Conservation (phyloP, 805 yeast species). For the Pichia phayaonensis region DNA sequence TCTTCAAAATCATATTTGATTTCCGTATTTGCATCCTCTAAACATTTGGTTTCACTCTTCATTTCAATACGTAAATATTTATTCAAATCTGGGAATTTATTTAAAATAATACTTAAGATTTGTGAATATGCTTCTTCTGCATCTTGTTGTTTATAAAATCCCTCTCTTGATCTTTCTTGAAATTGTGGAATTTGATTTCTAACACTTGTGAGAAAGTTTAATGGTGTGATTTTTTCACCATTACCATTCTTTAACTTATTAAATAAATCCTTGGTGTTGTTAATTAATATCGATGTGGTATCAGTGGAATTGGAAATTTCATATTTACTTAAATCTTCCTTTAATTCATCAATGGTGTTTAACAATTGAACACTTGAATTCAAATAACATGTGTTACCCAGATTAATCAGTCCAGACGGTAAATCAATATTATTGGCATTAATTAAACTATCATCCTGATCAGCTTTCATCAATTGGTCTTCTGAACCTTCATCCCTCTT, state of each 20-base stretch:
- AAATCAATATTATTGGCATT: constrained; percentile 23
- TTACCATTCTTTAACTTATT: constrained; percentile 35
- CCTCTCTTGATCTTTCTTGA: constrained; percentile 62
- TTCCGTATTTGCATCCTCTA: constrained; percentile 42
- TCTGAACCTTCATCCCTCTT: constrained; percentile 40
- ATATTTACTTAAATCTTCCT: constrained; percentile 24
- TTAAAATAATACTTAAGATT: constrained; percentile 47
- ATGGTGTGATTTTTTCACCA: constrained; percentile 49
- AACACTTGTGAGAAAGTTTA: constrained; percentile 53
- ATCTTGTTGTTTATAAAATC: constrained; percentile 88
- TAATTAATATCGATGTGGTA: constrained; percentile 21
- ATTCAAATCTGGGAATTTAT: constrained; percentile 44
- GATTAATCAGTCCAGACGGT: constrained; percentile 61
- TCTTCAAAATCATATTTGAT: constrained; percentile 41
- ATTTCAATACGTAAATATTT: constrained; percentile 59
- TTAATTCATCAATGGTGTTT: constrained; percentile 37
- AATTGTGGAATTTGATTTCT: constrained; percentile 81
- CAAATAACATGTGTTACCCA: constrained; percentile 75
- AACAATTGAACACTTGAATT: constrained; percentile 62
- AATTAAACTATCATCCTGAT: constrained; percentile 21
- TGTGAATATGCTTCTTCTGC: constrained; percentile 97
- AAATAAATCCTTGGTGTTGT: constrained; percentile 36
- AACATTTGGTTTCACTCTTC: constrained; percentile 55
- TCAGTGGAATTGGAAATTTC: constrained; percentile 11
- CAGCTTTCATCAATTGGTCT: constrained; percentile 62